Percentiles rank a stretch among this genome's conserved stretches.
Evolutionary conservation across 768 basidiomycete species (phyloP).

Genomic region (Phylloporus sp.): DNA sequence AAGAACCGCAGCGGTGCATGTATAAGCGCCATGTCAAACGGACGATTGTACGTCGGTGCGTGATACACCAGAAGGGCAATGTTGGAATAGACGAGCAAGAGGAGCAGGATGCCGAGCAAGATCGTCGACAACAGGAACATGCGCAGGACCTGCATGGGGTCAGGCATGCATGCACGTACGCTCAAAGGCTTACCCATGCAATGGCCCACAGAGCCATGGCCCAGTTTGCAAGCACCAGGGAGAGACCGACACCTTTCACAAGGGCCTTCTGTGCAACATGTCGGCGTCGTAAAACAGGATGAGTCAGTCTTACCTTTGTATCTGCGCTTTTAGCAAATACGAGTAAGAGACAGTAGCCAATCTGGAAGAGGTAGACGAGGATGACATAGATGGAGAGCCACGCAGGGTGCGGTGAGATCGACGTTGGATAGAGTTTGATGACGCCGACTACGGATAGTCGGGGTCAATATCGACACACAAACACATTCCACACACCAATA

Average conservation of each 20-base stretch:
- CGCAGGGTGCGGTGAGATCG: slow-evolving; percentile 63
- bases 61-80: slow-evolving; percentile 74
- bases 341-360: slow-evolving; percentile 82
- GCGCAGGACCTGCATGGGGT: slow-evolving; percentile 52
- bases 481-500: slow-evolving; percentile 37
- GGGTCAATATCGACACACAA: not conserved
- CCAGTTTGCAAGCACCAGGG: slow-evolving; percentile 77
- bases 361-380: slow-evolving; percentile 58
- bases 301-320: slow-evolving; percentile 56
- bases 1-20: slow-evolving; percentile 80
- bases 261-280: slow-evolving; percentile 51
- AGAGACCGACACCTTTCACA: slow-evolving; percentile 74
- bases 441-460: slow-evolving; percentile 40
- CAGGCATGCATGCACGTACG: not conserved
- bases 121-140: slow-evolving; percentile 76
- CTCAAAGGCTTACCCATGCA: slow-evolving; percentile 49
- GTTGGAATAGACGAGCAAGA: slow-evolving; percentile 77
- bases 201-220: slow-evolving; percentile 78
- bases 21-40: slow-evolving; percentile 77
- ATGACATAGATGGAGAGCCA: slow-evolving; percentile 60
- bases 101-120: slow-evolving; percentile 63
- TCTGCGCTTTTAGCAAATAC: slow-evolving; percentile 67
- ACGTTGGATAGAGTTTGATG: slow-evolving; percentile 52
- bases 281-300: not conserved
- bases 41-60: slow-evolving; percentile 51